Percentiles rank a stretch among this genome's conserved stretches.
phyloP scores from a whole-genome alignment of 495 filamentous ascomycete genomes.

The Neurospora cerealis region DNA sequence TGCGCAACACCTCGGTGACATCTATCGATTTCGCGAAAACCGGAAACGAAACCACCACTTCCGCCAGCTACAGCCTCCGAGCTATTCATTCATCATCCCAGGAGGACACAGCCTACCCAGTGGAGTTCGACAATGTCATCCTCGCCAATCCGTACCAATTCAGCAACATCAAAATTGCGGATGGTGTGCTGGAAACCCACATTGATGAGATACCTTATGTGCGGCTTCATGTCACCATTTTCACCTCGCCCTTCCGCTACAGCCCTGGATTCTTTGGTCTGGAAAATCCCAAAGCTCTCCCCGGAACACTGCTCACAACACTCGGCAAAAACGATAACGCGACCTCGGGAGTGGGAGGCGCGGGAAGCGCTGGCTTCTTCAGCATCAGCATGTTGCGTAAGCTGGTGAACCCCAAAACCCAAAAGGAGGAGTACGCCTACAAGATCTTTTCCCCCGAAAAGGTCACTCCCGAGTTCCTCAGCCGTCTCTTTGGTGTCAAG shows the following conservation, averaged over 20 bases:
- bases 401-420: constrained; percentile 45
- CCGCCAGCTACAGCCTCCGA: constrained; percentile 42
- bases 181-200: constrained; percentile 40
- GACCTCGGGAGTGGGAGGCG: constrained; percentile 41
- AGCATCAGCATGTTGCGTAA: constrained; percentile 69
- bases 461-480: constrained; percentile 54
- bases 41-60: constrained; percentile 3
- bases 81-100: constrained; percentile 24
- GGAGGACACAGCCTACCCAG: constrained; percentile 17
- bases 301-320: constrained; percentile 74
- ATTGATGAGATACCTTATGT: constrained; percentile 71
- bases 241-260: constrained; percentile 63
- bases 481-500: constrained; percentile 34
- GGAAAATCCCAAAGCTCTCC: constrained; percentile 38
- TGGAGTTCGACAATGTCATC: constrained; percentile 66
- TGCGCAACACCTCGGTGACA: constrained; percentile 62
- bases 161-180: constrained; percentile 45
- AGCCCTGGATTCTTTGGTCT: constrained; percentile 62
- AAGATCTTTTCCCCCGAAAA: constrained; percentile 84
- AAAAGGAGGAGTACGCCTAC: constrained; percentile 68
- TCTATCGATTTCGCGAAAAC: constrained; percentile 39
- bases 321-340: constrained; percentile 47
- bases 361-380: constrained; percentile 69
- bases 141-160: constrained; percentile 68
- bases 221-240: constrained; percentile 76